Base-by-base conservation (phyloP, 495 filamentous ascomycete species). In the Aspergillus leporis region DNA sequence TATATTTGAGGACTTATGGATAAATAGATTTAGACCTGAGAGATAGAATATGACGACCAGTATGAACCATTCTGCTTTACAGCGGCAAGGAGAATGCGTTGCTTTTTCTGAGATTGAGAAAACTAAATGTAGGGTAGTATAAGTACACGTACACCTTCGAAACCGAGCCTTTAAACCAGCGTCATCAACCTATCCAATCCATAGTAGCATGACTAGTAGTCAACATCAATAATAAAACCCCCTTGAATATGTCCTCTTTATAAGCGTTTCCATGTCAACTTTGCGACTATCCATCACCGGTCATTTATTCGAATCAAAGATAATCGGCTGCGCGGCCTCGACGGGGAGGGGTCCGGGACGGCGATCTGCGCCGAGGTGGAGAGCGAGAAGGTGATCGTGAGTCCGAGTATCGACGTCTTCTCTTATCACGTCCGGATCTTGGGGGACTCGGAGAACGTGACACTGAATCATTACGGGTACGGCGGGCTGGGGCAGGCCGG, bases 331-430 rank as follows among this genome's bases (percentile, higher is more conserved):
- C 50, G 19, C 61, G 58, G 56, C 62, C 49, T 23, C 70, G 72
- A n/a, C 68, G 68, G 51, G 71, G 73, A 9, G 68, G 69, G 7
- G 65, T 74, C 38, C 61, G 64, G 21, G 61, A 63, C 18, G 34
- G 61, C 14, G 56, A 53, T 49, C 56, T 51, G 22, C 61, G 61
- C 16, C 58, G 56, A 16, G 66, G 59, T 5, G 62, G 62, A 31
- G 67, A 70, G 12, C 56, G 58, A 32, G 65, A 65, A 13, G 55
- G 62, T 2, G 67, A 70, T 21, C 58, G 12, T 7, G 67, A 66
- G 21, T 59, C 60, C 13, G 74, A 74, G 36, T 61, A 66, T 21
- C 62, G 64, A 59, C 69, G 58, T 55, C 65, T 58, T n/a, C 60
- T 48, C 56, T 53, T 62, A 55, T 51, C 64, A 48, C 19, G 57